Conservation (phyloP, 1,284 basidiomycete species). For the Rhodotorula sp. region DNA sequence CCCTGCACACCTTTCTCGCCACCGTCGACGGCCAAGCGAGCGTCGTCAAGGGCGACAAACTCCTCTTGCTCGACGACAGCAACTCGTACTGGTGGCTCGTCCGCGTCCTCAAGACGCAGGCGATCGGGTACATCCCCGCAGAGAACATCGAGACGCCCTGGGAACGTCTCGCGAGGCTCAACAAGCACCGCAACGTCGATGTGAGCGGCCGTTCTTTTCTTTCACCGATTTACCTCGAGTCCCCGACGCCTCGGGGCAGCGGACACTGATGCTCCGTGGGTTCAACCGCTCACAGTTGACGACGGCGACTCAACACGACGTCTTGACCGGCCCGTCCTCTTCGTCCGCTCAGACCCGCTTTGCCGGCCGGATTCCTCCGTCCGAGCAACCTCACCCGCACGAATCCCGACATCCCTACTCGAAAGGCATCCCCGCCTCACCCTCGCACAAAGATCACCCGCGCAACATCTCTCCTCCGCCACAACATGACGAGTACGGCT, state of each 20-base stretch:
- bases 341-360: slow-evolving; percentile 44
- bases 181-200: slow-evolving; percentile 97
- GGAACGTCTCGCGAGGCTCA: slow-evolving; percentile 88
- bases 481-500: neutral
- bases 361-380: slow-evolving; percentile 41
- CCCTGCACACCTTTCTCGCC: slow-evolving; percentile 86
- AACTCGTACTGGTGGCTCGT: slow-evolving; percentile 99
- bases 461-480: slow-evolving; percentile 40
- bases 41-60: slow-evolving; percentile 90
- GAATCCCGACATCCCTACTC: slow-evolving; percentile 40
- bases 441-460: slow-evolving; percentile 43
- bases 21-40: slow-evolving; percentile 95
- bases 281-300: slow-evolving; percentile 42
- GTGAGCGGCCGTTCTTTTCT: slow-evolving; percentile 57
- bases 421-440: slow-evolving; percentile 41
- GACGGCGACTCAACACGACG: slow-evolving; percentile 46
- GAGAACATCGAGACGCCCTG: slow-evolving; percentile 99
- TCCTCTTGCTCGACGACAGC: slow-evolving; percentile 90
- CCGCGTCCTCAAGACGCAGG: slow-evolving; percentile 91
- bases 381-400: slow-evolving; percentile 40
- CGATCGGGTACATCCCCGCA: slow-evolving; percentile 98
- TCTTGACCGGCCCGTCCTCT: slow-evolving; percentile 44
- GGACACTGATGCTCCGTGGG: neutral
- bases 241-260: too few relatives aligned
- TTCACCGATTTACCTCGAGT: neutral